A percentile compares a stretch with the other conserved stretches of the same genome.
Evolutionary conservation across 2,329 filamentous ascomycete species (phyloP).

Genomic region (Ascochyta clinopodiicola): DNA sequence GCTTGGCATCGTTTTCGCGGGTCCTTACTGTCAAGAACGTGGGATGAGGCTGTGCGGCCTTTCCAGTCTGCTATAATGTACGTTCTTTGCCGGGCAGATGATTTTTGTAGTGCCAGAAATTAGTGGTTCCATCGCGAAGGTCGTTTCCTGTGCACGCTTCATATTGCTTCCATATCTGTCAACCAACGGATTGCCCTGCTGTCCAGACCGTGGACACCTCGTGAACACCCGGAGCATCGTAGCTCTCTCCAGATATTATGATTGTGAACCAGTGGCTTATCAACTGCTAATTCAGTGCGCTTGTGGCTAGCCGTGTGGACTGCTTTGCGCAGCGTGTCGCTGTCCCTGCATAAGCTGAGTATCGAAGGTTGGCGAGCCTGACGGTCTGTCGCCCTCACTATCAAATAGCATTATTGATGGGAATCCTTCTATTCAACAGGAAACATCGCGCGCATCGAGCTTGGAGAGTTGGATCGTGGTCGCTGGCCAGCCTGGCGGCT

Average conservation of each 20-base stretch:
- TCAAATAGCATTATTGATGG: background rate
- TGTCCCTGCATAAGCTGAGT: background rate
- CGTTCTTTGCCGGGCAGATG: background rate
- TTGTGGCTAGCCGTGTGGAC: background rate
- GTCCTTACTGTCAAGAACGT: slow-evolving; percentile 7
- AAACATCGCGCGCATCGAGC: slow-evolving; percentile 1
- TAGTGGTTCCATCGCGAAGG: background rate
- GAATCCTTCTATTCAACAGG: background rate
- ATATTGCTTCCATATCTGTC: background rate
- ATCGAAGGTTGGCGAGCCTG: background rate
- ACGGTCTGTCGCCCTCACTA: background rate
- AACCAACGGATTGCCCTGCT: background rate
- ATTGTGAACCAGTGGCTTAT: background rate
- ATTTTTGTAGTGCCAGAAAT: background rate
- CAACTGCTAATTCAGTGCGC: background rate
- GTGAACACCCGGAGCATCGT: background rate
- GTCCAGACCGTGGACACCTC: background rate
- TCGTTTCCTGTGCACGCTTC: background rate
- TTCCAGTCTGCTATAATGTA: background rate
- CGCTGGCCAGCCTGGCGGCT: background rate
- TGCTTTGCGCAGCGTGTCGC: background rate
- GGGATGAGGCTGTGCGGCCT: slow-evolving; percentile 3
- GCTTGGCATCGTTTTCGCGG: slow-evolving; percentile 1
- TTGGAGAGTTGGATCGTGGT: slow-evolving; percentile 1
- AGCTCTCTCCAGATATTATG: background rate